phyloP scores from a whole-genome alignment of 345 rosid species.

The Carallia pectinifolia region DNA sequence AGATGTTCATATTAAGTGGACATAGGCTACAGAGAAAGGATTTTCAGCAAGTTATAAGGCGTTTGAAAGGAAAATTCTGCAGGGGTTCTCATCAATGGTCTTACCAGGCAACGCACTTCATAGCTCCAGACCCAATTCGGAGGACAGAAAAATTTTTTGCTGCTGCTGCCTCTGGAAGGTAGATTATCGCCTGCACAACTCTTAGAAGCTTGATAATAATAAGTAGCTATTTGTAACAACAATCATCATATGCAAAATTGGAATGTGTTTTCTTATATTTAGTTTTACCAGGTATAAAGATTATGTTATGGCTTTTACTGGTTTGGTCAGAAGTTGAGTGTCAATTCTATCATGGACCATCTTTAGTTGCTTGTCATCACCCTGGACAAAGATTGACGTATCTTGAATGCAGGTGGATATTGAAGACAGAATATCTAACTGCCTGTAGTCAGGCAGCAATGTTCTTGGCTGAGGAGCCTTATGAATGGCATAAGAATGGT shows the following conservation, averaged over 20 bases:
- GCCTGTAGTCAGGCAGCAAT: constrained; percentile 73
- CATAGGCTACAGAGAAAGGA: constrained; percentile 66
- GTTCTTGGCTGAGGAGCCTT: constrained; percentile 74
- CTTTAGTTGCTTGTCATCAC: neutral
- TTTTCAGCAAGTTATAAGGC: constrained; percentile 61
- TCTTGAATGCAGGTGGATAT: constrained; percentile 79
- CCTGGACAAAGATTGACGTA: constrained; percentile 1
- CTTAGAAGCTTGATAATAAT: constrained; percentile 1
- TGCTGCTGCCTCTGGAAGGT: constrained; percentile 47
- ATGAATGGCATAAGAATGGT: constrained; percentile 75
- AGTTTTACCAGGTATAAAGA: neutral
- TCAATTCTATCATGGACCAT: neutral
- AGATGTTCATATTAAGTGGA: constrained; percentile 68
- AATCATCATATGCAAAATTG: neutral
- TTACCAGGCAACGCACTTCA: constrained; percentile 91
- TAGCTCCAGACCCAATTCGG: constrained; percentile 64
- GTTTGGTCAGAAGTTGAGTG: neutral
- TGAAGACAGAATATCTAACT: constrained; percentile 69
- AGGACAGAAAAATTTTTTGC: constrained; percentile 79
- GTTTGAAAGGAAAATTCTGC: constrained; percentile 70
- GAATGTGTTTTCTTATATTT: neutral
- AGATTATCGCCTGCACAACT: constrained; percentile 13
- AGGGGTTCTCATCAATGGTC: constrained; percentile 97
- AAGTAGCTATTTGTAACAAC: neutral
- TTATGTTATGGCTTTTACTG: neutral